Percentiles rank a stretch among this genome's conserved stretches.
Evolutionary conservation across 352 stramenopile species (phyloP).

Genomic region (Globisporangium heterothallicum): DNA sequence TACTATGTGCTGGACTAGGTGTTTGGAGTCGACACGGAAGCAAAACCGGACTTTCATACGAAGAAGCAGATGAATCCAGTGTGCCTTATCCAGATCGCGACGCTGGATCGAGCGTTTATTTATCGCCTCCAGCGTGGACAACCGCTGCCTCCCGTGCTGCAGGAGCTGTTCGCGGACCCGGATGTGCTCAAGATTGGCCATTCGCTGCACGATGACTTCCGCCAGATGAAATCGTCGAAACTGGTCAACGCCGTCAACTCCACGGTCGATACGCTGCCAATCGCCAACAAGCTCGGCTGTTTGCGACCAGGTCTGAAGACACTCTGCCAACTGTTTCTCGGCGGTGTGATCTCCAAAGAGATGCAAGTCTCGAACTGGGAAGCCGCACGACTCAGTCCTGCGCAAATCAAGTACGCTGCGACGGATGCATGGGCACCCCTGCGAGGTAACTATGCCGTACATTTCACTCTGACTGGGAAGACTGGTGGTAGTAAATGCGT

Average conservation of each 20-base stretch:
- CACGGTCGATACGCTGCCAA: conserved; percentile 77
- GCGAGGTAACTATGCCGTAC: conserved; percentile 35
- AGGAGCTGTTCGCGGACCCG: conserved; percentile 48
- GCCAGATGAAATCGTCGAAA: conserved; percentile 44
- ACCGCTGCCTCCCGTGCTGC: conserved; percentile 48
- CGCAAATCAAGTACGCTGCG: conserved; percentile 76
- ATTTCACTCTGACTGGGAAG: too few relatives aligned
- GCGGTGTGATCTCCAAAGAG: conserved; percentile 63
- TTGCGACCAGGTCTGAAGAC: conserved; percentile 67
- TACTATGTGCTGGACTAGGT: conserved; percentile 20
- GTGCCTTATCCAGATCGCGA: conserved; percentile 75
- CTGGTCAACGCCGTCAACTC: conserved; percentile 57
- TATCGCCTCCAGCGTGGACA: conserved; percentile 58
- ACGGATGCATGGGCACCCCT: conserved; percentile 76
- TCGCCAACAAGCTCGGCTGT: conserved; percentile 74
- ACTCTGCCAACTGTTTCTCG: conserved; percentile 70
- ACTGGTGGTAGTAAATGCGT: too few relatives aligned
- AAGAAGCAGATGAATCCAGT: conserved; percentile 58
- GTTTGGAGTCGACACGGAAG: conserved; percentile 76
- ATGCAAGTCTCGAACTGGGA: conserved; percentile 88
- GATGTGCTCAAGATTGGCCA: conserved; percentile 73
- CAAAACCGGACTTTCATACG: conserved; percentile 58
- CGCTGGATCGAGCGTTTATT: conserved; percentile 65
- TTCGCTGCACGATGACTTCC: conserved; percentile 73
- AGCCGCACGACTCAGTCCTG: conserved; percentile 43